Base-by-base conservation (phyloP, 2,329 filamentous ascomycete genomes). In the Penicillium sp. region DNA sequence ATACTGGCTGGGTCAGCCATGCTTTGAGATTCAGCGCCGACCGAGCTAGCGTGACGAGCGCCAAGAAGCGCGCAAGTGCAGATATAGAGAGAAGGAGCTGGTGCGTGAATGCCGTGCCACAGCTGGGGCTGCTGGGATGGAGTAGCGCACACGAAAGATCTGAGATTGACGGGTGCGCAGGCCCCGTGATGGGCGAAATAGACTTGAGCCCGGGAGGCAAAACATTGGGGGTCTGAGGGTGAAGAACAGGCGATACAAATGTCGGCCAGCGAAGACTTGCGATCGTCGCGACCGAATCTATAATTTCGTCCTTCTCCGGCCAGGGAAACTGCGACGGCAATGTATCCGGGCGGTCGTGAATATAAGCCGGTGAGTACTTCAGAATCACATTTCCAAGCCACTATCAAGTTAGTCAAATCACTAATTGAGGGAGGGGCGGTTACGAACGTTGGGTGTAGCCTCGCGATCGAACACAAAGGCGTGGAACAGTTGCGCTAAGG, bases 41-140 rank as follows among this genome's bases (percentile, higher is more conserved):
- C 67, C 95, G 83, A 1, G 73, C 74, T n/a, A 82, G 67, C 76
- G 92, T 93, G 70, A 95, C 77, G 47, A 92, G 75, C 3, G 93
- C 85, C 19, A 79, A 64, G 80, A 95, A 86, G 63, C 91, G 90
- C 7, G 90, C 88, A 30, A 97, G 81, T 1, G 86, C 83, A 0
- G 93, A 93, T 76, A 97, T 95, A 1, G 92, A 90, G 59, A 87
- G 86, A 61, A 97, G 87, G 86, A 91, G 94, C 78, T 95, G 96
- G 64, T 91, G 91, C 50, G 97, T 81, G 75, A 93, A 96, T 3
- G 92, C 96, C 31, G 91, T 91, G 44, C 90, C 85, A 76, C 94
- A 99, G 19, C 91, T 96, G 1, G 94, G 93, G 70, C 96, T 91
- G 19, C 86, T 84, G 0, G 94, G 93, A 74, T 99, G 94, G 2